These are phyloP conservation scores for Parathielavia hyrcaniae DNA, from an alignment of 495 filamentous ascomycete species.

Conservation along the genomic window DNA sequence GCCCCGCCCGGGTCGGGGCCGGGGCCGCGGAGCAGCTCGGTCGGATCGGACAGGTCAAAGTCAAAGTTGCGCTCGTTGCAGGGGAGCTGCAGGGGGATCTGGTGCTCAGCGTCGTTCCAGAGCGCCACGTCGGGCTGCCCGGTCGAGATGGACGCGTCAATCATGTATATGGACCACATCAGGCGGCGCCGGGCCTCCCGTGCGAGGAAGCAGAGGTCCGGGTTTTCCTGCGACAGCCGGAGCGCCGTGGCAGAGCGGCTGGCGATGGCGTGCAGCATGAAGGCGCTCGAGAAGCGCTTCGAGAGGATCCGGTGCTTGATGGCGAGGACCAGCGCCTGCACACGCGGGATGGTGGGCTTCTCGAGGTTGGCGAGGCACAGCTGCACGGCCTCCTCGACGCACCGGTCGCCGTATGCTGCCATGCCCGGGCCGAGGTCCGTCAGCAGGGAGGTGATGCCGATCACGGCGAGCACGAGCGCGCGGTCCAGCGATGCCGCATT, in stretches of 20 bases:
- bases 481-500: conserved; percentile 45
- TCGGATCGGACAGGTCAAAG: conserved; percentile 45
- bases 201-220: conserved; percentile 44
- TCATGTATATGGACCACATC: conserved; percentile 49
- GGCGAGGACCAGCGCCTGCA: conserved; percentile 45
- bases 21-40: conserved; percentile 39
- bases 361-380: conserved; percentile 42
- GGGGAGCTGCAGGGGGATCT: conserved; percentile 43
- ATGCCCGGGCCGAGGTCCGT: conserved; percentile 41
- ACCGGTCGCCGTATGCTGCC: conserved; percentile 39
- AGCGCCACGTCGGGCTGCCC: conserved; percentile 44
- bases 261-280: conserved; percentile 44
- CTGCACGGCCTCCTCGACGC: conserved; percentile 42
- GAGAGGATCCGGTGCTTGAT: conserved; percentile 46
- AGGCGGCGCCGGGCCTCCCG: conserved; percentile 45
- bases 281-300: conserved; percentile 41
- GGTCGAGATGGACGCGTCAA: conserved; percentile 42
- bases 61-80: conserved; percentile 51
- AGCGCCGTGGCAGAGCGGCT: conserved; percentile 45
- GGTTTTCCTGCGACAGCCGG: conserved; percentile 45
- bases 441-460: conserved; percentile 45
- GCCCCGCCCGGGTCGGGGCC: conserved; percentile 23
- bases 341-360: conserved; percentile 42
- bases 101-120: conserved; percentile 38
- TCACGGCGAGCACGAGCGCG: conserved; percentile 41